Base-by-base conservation (phyloP, 129 eudicot species). In the Flaveria bidentis region DNA sequence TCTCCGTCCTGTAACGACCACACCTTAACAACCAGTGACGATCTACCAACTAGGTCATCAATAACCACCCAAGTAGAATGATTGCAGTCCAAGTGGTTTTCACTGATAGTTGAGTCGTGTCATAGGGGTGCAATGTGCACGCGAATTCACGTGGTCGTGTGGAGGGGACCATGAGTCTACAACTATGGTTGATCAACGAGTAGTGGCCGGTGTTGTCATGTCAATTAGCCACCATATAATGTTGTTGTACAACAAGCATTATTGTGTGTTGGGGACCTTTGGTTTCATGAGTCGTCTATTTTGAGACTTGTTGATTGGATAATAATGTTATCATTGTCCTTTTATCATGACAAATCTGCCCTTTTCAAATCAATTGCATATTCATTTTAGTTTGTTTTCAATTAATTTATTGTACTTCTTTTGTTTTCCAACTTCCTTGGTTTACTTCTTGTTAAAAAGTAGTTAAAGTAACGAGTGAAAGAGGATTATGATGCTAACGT, bases 201-300 rank as follows among this genome's bases (percentile, higher is more conserved):
- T 57, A 36, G 41, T 57, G 64, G 5, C 33, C 5, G 39, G 67
- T 61, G 67, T 61, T 25, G 67, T 26, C 41, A 25, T 26, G 3
- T 62, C 66, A 60, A 62, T 26, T 62, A 62, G 67, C 18, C 67
- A 25, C 67, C 41, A 61, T 62, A 62, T 12, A 62, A 26, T 62
- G 67, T 6, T 22, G 42, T 61, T 13, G 67, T 62, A 62, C 66
- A 23, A 60, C 17, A 58, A 58, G 64, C 64, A 58, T 11, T 28
- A 62, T 28, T 9, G 44, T 62, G 42, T 1, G 4, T 62, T 28
- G 67, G 67, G 65, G 67, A 62, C 67, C 67, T 18, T 62, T 62
- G 44, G 18, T 28, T 28, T 62, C 44, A 12, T 62, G 67, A 62
- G 6, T 14, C 20, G 67, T 62, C 67, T 62, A 28, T 62, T 62